phyloP scores from a whole-genome alignment of 257 asterid genomes.

The Buddleja alternifolia region DNA sequence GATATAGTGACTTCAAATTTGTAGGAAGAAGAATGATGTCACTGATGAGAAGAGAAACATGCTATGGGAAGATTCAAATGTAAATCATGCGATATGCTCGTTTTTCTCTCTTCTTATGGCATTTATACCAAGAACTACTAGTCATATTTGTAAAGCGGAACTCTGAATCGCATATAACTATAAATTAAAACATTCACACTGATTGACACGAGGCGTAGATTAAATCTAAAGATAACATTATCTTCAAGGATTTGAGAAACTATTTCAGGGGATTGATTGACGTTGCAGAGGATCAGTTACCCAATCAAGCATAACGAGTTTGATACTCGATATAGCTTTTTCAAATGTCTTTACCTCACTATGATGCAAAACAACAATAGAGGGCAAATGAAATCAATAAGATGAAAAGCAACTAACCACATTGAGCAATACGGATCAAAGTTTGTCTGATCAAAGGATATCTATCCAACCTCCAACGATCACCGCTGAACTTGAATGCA shows the following conservation, averaged over 20 bases:
- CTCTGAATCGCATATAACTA: conserved; percentile 5
- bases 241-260: not conserved
- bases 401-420: conserved; percentile 63
- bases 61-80: not conserved
- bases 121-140: conserved; percentile 5
- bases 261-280: not conserved
- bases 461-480: conserved; percentile 62
- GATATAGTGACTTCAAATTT: not conserved
- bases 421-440: conserved; percentile 64
- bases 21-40: not conserved
- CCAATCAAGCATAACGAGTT: not conserved
- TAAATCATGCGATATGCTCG: not conserved
- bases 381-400: not conserved
- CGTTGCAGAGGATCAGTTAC: conserved; percentile 6
- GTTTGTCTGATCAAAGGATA: conserved; percentile 51
- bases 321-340: not conserved
- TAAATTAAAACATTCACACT: not conserved
- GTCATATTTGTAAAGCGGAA: not conserved
- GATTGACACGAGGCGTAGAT: not conserved
- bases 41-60: conserved; percentile 18
- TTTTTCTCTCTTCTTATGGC: not conserved
- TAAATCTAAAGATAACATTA: not conserved
- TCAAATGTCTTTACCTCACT: not conserved
- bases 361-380: conserved; percentile 1
- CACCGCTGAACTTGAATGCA: conserved; percentile 55